Conservation (phyloP, 2,329 filamentous ascomycete species). For the Exophiala aquamarina region DNA sequence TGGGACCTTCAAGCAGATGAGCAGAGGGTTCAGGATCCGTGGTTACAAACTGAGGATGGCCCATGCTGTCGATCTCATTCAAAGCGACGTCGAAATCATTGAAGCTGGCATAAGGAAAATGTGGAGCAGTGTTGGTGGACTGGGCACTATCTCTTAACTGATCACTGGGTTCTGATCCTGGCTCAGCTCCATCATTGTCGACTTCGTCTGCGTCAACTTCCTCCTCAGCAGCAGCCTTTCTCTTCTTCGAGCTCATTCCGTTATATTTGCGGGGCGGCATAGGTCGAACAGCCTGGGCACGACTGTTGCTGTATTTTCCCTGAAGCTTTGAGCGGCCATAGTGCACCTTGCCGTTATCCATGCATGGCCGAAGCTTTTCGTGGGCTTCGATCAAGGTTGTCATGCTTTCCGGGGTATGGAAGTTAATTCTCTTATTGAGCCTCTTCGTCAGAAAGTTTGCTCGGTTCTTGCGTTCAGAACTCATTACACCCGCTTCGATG, state of each 20-base stretch:
- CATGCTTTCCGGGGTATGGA: background rate
- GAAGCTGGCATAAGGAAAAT: too few relatives aligned
- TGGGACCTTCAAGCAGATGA: too few relatives aligned
- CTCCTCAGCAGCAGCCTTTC: too few relatives aligned
- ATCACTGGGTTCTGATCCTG: too few relatives aligned
- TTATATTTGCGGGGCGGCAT: slow-evolving; percentile 1
- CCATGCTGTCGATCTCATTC: too few relatives aligned
- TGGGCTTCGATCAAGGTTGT: background rate
- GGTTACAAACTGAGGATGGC: too few relatives aligned
- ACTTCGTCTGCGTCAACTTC: too few relatives aligned
- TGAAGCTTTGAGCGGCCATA: slow-evolving; percentile 13
- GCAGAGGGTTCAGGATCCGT: too few relatives aligned
- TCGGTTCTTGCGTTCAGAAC: background rate
- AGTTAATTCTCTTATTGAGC: slow-evolving; percentile 5
- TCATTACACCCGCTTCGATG: slow-evolving; percentile 3
- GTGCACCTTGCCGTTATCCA: slow-evolving; percentile 12
- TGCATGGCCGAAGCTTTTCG: background rate
- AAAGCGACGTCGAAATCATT: too few relatives aligned
- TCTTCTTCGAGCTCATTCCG: background rate
- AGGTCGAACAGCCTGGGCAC: slow-evolving; percentile 4
- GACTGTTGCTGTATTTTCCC: slow-evolving; percentile 14
- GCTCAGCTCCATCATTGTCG: too few relatives aligned
- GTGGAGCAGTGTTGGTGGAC: too few relatives aligned
- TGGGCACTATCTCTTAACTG: too few relatives aligned
- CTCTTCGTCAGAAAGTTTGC: slow-evolving; percentile 19